Base-by-base conservation (phyloP, 116 monocot genomes). In the Dioscorea cayenensis region DNA sequence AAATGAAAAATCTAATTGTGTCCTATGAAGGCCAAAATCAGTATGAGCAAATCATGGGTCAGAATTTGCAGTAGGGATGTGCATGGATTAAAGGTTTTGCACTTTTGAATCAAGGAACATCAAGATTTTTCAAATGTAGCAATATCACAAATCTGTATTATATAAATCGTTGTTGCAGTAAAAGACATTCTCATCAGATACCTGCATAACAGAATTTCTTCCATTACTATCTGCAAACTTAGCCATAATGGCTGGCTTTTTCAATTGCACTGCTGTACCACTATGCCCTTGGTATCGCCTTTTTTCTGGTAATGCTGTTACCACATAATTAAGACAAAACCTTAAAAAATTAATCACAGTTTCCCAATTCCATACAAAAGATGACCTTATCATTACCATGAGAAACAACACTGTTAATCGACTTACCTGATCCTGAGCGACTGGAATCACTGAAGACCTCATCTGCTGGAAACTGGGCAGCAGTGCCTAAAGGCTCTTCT, bases 301-400 rank as follows among this genome's bases (percentile, higher is more conserved):
- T 25, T 69, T 69, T 28, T 69, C 52, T 69, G 51, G 69, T 14
- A 69, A 43, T 68, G 5, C 68, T 68, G 48, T 37, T 37, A 55
- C n/a, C 16, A n/a, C 55, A 55, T 55, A 5, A 55, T 66, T 4
- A 3, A 66, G n/a, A 16, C 18, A 17, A 16, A n/a, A 36, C 36
- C n/a, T 32, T 35, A 66, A 17, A 5, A 36, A 11, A 5, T n/a
- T 66, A 32, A 23, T 28, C 18, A 66, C 17, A 14, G 28, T 35
- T 32, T 16, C 28, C 7, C 66, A 66, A 66, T 19, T 32, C 16
- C 20, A 21, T 20, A 23, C 4, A 7, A 62, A 62, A 62, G 7
- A 62, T 62, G 62, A 5, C 5, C 2, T 20, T 62, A 12, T 22
- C 62, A 22, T 20, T 23, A 20, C 20, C 23, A 23, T 27, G 62